Evolutionary conservation across 2,329 filamentous ascomycete genomes (phyloP), one percentile per base, ranked within the genome.

Genomic region (Trichoderma breve): DNA sequence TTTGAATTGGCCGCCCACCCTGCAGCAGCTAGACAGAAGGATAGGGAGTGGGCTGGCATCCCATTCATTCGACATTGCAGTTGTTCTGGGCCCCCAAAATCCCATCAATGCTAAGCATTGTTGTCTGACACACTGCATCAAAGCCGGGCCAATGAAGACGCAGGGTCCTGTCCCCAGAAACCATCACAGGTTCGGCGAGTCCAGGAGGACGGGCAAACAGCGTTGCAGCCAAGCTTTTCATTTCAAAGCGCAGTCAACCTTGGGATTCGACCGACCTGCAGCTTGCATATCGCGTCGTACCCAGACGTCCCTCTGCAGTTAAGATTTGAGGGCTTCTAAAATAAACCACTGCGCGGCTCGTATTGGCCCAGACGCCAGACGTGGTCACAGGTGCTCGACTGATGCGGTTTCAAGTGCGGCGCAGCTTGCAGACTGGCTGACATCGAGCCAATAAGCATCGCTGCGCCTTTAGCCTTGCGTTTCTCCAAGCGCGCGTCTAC

Each of bases 71-170:
- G 43, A 67, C 3, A 30, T 67, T 34, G 39, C n/a, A 14, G 36
- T 6, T 34, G 34, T 34, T 30, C 18, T 18, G 34, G 51, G 24
- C 51, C 64, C 32, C 12, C 18, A 30, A 30, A 67, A 58, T 67
- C 51, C 64, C 64, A 30, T 60, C 65, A 60, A 62, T 60, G 36
- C 66, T n/a, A 69, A 28, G 28, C 18, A 36, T 43, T 43, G 39
- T 24, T 62, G 66, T 70, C 66, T 70, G 66, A 70, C 66, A 70
- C 66, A 70, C 66, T 51, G 43, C 66, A 62, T 32, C 39, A 26
- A 8, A 14, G 21, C 21, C 39, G 21, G 39, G 28, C 66, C 66
- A 70, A 70, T 70, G 7, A 43, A 28, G 39, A 53, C 5, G 11
- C 57, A 34, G n/a, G 9, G 15, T 6, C 18, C 5, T 30, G 14